phyloP scores from a whole-genome alignment of 768 basidiomycete species.

The Favolaschia claudopus region DNA sequence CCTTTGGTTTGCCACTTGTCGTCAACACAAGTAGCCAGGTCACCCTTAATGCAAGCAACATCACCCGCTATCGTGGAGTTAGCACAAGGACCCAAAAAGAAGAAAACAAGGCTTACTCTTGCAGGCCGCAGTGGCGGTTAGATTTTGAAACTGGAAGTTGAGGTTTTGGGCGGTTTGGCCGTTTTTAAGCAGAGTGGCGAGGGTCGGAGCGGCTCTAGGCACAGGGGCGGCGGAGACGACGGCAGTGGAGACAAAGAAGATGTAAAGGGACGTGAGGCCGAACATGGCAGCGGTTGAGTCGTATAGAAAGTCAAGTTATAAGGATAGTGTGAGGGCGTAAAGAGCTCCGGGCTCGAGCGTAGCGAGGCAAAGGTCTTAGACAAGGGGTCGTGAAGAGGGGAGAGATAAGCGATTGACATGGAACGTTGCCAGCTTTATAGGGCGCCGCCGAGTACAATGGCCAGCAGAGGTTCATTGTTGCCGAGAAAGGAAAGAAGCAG shows the following conservation, averaged over 20 bases:
- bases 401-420: not conserved
- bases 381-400: constrained; percentile 18
- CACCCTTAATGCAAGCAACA: constrained; percentile 51
- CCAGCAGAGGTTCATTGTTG: constrained; percentile 1
- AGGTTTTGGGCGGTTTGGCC: constrained; percentile 58
- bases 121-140: constrained; percentile 54
- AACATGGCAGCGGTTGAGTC: constrained; percentile 16
- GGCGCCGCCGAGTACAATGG: constrained; percentile 10
- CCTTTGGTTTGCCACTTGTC: constrained; percentile 46
- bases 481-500: not conserved
- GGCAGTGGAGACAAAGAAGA: constrained; percentile 35
- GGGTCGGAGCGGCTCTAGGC: constrained; percentile 46
- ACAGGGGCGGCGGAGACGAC: constrained; percentile 37
- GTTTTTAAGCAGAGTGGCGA: constrained; percentile 53
- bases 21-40: constrained; percentile 50
- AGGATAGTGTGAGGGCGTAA: constrained; percentile 2
- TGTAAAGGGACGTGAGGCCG: constrained; percentile 30
- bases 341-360: constrained; percentile 37
- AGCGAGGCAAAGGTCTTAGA: constrained; percentile 4
- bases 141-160: constrained; percentile 52
- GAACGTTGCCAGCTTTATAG: constrained; percentile 2
- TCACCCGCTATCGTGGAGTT: constrained; percentile 46
- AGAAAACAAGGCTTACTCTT: constrained; percentile 40
- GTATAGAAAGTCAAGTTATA: constrained; percentile 6
- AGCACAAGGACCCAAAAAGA: not conserved